Base-by-base conservation (phyloP, 495 filamentous ascomycete genomes). In the Neurospora discreta region DNA sequence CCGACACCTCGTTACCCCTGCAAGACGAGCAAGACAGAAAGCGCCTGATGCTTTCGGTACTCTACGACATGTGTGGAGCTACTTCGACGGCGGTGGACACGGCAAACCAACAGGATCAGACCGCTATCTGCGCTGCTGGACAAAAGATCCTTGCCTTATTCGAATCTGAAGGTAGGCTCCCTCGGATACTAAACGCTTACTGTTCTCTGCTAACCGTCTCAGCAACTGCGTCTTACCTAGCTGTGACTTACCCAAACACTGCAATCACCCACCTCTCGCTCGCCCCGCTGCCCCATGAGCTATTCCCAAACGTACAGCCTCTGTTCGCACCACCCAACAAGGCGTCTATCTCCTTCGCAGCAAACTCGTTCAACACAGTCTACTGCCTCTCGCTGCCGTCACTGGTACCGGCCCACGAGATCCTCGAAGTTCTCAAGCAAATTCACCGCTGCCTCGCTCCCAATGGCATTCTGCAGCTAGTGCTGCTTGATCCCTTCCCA, bases 401-500 rank as follows among this genome's bases (percentile, higher is more conserved):
- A 13, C 39, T 82, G 38, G 75, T 84, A 60, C 75, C 79, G 23
- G 79, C 79, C 38, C 77, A 75, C 39, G 80, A 84, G 41, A 78
- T 84, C 5, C 79, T 81, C 3, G 76, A 67, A 1, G 44, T 84
- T 42, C 74, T 84, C n/a, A 75, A 75, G 44, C 78, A 77, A n/a
- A 77, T 84, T 16, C 76, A 80, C 39, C 79, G 80, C 33, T 83
- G 80, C 40, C 76, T 84, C 0, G 71, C 76, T 13, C 78, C 78
- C 2, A 74, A 75, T 3, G 84, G 84, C 18, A 76, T 73, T 43
- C 46, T 86, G n/a, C 81, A 85, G 67, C 69, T 86, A 23, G 82
- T 78, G 5, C 71, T 87, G 44, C 81, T 86, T 39, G 85, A 87
- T 68, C 84, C 85, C 7, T 77, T 76, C 26, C 85, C 85, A 8